Evolutionary conservation across 2,329 filamentous ascomycete genomes (phyloP).

Genomic region (Scytalidium sp.): DNA sequence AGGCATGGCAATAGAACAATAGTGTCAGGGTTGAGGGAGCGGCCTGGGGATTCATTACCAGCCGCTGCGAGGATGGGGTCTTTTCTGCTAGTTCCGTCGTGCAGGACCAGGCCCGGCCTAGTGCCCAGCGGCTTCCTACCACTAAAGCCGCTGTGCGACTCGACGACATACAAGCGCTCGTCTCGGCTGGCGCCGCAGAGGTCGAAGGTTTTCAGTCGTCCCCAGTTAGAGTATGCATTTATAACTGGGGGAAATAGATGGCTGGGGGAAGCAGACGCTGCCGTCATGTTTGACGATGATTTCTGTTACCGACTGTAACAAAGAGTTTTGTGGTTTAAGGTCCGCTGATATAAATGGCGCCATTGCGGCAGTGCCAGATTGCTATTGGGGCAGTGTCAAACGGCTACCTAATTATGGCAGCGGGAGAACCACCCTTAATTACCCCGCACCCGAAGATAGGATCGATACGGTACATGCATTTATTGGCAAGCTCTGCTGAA

Average conservation of each 20-base stretch:
- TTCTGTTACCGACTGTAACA: background rate
- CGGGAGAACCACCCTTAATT: background rate
- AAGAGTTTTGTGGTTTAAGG: background rate
- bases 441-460: background rate
- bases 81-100: slow-evolving; percentile 14
- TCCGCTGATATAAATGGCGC: background rate
- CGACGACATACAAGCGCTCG: slow-evolving; percentile 15
- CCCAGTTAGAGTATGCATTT: slow-evolving; percentile 15
- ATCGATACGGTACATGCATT: background rate
- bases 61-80: slow-evolving; percentile 14
- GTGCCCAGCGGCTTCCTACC: slow-evolving; percentile 8
- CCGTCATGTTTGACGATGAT: background rate
- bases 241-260: slow-evolving; percentile 19
- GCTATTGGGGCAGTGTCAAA: background rate
- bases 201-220: slow-evolving; percentile 9
- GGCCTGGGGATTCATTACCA: slow-evolving; percentile 8
- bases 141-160: slow-evolving; percentile 15
- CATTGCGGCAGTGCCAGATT: background rate
- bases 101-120: slow-evolving; percentile 13
- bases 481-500: background rate
- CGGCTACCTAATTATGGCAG: background rate
- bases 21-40: slow-evolving; percentile 6
- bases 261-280: background rate
- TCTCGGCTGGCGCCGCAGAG: slow-evolving; percentile 8
- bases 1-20: slow-evolving; percentile 10